phyloP scores from a whole-genome alignment of 495 filamentous ascomycete genomes.

The Amniculicola lignicola region DNA sequence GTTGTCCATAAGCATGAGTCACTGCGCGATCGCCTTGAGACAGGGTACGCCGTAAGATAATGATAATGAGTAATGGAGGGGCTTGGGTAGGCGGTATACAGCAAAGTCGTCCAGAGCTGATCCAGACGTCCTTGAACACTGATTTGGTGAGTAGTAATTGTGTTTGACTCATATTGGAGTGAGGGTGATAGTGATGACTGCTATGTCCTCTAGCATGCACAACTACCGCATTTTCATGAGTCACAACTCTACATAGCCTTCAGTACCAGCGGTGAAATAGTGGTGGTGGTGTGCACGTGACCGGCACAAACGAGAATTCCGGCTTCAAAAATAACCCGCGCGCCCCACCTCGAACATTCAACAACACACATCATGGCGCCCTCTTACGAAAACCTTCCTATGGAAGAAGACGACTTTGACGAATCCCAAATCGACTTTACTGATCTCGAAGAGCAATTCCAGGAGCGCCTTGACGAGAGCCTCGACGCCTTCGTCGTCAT shows the following conservation, averaged over 20 bases:
- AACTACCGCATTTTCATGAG: too few species aligned
- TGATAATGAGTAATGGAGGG: slow-evolving; percentile 31
- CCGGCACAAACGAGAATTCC: slow-evolving; percentile 19
- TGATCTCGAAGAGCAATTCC: slow-evolving; percentile 86
- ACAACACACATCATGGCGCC: slow-evolving; percentile 57
- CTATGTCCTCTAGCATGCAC: too few species aligned
- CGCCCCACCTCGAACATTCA: neutral
- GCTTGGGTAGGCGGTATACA: neutral
- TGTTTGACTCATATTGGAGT: too few species aligned
- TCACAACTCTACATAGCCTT: too few species aligned
- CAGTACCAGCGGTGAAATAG: too few species aligned
- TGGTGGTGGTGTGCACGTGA: neutral
- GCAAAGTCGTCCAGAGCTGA: too few species aligned
- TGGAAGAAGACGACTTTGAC: slow-evolving; percentile 73
- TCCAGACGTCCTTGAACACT: neutral
- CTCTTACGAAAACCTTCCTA: slow-evolving; percentile 68
- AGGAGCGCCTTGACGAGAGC: slow-evolving; percentile 92
- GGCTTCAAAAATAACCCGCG: neutral
- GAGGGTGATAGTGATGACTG: too few species aligned
- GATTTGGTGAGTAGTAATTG: too few species aligned
- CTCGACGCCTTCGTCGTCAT: slow-evolving; percentile 93
- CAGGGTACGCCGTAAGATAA: slow-evolving; percentile 14
- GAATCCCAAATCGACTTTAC: slow-evolving; percentile 91
- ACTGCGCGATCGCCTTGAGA: neutral
- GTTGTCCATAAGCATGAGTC: neutral